phyloP scores from a whole-genome alignment of 2,329 filamentous ascomycete species.

The Tolypocladium pustulatum region DNA sequence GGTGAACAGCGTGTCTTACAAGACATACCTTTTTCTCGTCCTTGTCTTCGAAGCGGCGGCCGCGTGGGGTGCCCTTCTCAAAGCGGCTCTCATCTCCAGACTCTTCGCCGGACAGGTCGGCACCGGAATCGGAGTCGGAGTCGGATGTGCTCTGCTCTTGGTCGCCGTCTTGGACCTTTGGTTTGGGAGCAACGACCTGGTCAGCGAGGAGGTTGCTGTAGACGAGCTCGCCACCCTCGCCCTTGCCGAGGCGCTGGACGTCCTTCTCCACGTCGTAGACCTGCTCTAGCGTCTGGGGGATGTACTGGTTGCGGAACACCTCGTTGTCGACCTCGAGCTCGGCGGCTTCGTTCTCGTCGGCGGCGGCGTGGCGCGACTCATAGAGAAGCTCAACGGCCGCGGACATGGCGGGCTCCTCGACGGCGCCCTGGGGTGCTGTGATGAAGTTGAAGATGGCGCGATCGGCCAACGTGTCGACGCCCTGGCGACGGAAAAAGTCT shows the following conservation, averaged over 20 bases:
- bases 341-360: conserved; percentile 40
- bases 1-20: background rate
- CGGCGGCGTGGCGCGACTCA: conserved; percentile 37
- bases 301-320: conserved; percentile 93
- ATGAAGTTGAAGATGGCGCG: conserved; percentile 78
- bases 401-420: conserved; percentile 50
- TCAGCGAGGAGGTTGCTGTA: conserved; percentile 78
- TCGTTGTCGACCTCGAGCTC: conserved; percentile 72
- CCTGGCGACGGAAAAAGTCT: conserved; percentile 83
- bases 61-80: conserved; percentile 59
- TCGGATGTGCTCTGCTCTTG: conserved; percentile 25
- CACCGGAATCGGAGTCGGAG: conserved; percentile 39
- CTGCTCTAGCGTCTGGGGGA: conserved; percentile 89
- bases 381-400: conserved; percentile 58
- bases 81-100: conserved; percentile 44
- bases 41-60: conserved; percentile 84
- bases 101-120: conserved; percentile 27
- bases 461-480: conserved; percentile 72
- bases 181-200: conserved; percentile 36
- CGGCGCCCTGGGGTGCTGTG: conserved; percentile 47
- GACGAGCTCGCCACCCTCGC: conserved; percentile 65
- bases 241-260: conserved; percentile 62
- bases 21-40: conserved; percentile 63
- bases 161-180: conserved; percentile 24
- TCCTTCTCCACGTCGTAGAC: conserved; percentile 96